phyloP scores from a whole-genome alignment of 2,329 filamentous ascomycete genomes.

The Alternaria panax region DNA sequence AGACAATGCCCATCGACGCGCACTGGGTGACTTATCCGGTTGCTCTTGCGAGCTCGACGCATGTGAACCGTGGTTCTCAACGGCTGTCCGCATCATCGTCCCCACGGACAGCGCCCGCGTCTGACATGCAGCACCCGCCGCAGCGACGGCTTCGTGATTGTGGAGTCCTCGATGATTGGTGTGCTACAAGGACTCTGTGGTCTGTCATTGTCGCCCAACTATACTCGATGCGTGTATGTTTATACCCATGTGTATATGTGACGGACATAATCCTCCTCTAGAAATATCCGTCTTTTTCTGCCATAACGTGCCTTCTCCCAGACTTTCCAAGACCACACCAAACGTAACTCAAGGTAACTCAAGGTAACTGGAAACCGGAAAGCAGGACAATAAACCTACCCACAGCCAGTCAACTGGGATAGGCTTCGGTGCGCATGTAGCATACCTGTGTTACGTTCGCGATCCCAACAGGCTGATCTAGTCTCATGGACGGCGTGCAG shows the following conservation, averaged over 20 bases:
- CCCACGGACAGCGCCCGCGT: constrained; percentile 10
- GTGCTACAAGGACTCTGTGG: not conserved
- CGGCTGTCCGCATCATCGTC: constrained; percentile 14
- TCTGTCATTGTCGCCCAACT: not conserved
- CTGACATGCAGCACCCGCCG: constrained; percentile 27
- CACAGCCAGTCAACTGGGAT: not conserved
- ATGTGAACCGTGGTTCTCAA: constrained; percentile 21
- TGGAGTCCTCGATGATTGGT: constrained; percentile 8
- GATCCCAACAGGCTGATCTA: not conserved
- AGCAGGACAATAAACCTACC: not conserved
- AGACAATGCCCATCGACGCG: not conserved
- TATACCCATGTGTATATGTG: not conserved
- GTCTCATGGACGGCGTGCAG: not conserved
- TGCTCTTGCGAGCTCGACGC: not conserved
- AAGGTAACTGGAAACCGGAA: not conserved
- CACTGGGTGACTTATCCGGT: not conserved
- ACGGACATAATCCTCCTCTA: not conserved
- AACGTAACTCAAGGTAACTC: not conserved
- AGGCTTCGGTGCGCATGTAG: not conserved
- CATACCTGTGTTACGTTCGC: not conserved
- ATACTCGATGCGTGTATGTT: not conserved
- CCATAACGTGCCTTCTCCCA: not conserved
- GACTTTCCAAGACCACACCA: not conserved
- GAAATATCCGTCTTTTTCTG: not conserved
- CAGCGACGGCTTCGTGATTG: constrained; percentile 10